A percentile compares a stretch with the other conserved stretches of the same genome.
Evolutionary conservation across 805 yeast genomes (phyloP).

Genomic region (Schizosaccharomyces lindneri): DNA sequence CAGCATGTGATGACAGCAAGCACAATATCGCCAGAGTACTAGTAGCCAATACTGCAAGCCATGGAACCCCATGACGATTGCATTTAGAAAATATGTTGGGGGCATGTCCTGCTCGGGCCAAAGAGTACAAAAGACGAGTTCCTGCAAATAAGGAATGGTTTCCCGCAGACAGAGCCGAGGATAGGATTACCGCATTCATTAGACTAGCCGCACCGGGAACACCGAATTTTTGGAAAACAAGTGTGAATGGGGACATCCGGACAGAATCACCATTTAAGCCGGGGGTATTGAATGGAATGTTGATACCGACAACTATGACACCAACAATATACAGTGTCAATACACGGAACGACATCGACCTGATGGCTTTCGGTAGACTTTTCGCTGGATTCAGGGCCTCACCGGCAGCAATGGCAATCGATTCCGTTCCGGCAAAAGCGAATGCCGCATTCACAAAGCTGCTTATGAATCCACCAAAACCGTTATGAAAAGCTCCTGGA

Average conservation of each 20-base stretch:
- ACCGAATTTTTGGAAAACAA: slow-evolving; percentile 42
- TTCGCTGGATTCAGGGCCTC: slow-evolving; percentile 46
- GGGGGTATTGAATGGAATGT: slow-evolving; percentile 38
- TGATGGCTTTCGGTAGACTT: slow-evolving; percentile 45
- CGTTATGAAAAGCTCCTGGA: slow-evolving; percentile 36
- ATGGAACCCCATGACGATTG: slow-evolving; percentile 57
- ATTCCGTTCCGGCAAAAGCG: slow-evolving; percentile 55
- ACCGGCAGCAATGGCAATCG: slow-evolving; percentile 54
- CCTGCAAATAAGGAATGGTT: slow-evolving; percentile 48
- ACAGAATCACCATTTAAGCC: slow-evolving; percentile 33
- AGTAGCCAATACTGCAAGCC: slow-evolving; percentile 31
- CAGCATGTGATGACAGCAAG: slow-evolving; percentile 36
- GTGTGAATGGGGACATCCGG: slow-evolving; percentile 36
- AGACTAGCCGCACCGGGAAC: slow-evolving; percentile 44
- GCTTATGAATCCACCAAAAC: slow-evolving; percentile 47
- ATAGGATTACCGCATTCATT: slow-evolving; percentile 44
- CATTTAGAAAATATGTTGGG: slow-evolving; percentile 39
- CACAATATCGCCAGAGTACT: slow-evolving; percentile 29
- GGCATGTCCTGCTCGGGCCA: slow-evolving; percentile 43
- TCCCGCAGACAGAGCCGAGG: slow-evolving; percentile 52
- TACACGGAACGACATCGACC: slow-evolving; percentile 68
- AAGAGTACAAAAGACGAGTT: slow-evolving; percentile 41
- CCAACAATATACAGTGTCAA: slow-evolving; percentile 40
- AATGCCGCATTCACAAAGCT: slow-evolving; percentile 58
- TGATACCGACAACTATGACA: slow-evolving; percentile 32